Conservation (phyloP, 2,329 filamentous ascomycete species). For the Huntiella abstrusa region DNA sequence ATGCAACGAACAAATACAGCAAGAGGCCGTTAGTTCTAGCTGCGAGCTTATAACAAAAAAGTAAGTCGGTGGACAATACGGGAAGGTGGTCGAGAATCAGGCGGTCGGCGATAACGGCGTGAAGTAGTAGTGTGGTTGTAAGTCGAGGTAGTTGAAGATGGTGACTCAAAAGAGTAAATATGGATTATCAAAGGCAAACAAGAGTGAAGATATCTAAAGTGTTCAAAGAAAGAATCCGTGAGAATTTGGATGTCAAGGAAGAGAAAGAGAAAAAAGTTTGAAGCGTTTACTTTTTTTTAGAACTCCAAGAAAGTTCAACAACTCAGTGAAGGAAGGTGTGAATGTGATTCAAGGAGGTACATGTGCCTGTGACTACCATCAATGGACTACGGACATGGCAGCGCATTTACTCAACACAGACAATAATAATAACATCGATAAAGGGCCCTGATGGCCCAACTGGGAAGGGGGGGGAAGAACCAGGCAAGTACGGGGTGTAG, state of each 20-base stretch:
- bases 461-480: constrained; percentile 4
- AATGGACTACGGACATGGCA: neutral
- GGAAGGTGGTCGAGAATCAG: neutral
- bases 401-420: constrained; percentile 1
- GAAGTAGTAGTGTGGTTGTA: neutral
- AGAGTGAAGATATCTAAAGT: neutral
- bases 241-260: neutral
- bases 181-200: neutral
- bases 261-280: constrained; percentile 2
- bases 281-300: constrained; percentile 1
- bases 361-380: constrained; percentile 1
- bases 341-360: constrained; percentile 2
- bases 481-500: constrained; percentile 1
- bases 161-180: neutral
- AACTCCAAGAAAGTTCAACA: neutral
- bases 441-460: constrained; percentile 3
- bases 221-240: neutral
- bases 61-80: neutral
- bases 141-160: neutral
- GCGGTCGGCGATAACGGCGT: neutral
- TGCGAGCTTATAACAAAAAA: neutral
- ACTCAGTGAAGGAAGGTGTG: no score
- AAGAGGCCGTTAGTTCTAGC: neutral
- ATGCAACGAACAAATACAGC: neutral
- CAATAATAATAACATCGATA: constrained; percentile 4